phyloP scores from a whole-genome alignment of 305 asterid genomes.

The Rubia tinctorum region DNA sequence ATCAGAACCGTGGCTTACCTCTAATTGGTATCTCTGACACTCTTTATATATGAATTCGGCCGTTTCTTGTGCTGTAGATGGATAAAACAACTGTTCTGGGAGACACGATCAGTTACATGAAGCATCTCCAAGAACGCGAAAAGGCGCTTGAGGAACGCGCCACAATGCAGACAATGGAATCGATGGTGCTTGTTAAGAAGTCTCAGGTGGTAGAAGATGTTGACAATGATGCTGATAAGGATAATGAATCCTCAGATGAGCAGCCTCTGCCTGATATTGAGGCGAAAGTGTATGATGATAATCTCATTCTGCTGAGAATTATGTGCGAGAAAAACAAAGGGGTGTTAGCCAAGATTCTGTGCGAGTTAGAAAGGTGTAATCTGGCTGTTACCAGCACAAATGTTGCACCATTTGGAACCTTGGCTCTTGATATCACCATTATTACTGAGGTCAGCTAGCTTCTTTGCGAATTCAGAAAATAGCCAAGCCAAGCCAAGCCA shows the following conservation, averaged over 20 bases:
- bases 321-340: slow-evolving; percentile 36
- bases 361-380: slow-evolving; percentile 26
- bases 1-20: not conserved
- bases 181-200: slow-evolving; percentile 41
- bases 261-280: slow-evolving; percentile 40
- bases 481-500: too few species aligned
- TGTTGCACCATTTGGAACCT: slow-evolving; percentile 30
- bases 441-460: slow-evolving; percentile 23
- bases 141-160: slow-evolving; percentile 44
- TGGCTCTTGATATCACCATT: slow-evolving; percentile 34
- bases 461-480: not conserved
- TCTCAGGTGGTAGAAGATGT: slow-evolving; percentile 33
- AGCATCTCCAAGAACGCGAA: slow-evolving; percentile 48
- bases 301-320: slow-evolving; percentile 30
- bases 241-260: slow-evolving; percentile 24
- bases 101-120: slow-evolving; percentile 46
- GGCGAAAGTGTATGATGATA: slow-evolving; percentile 33
- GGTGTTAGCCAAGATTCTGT: slow-evolving; percentile 25
- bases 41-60: too few species aligned
- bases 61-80: slow-evolving; percentile 25
- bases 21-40: not conserved
- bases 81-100: slow-evolving; percentile 59
- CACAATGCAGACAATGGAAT: slow-evolving; percentile 27
- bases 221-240: not conserved
- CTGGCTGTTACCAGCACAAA: slow-evolving; percentile 27